Evolutionary conservation across 345 rosid genomes (phyloP).

Genomic region (Aquilaria malaccensis): DNA sequence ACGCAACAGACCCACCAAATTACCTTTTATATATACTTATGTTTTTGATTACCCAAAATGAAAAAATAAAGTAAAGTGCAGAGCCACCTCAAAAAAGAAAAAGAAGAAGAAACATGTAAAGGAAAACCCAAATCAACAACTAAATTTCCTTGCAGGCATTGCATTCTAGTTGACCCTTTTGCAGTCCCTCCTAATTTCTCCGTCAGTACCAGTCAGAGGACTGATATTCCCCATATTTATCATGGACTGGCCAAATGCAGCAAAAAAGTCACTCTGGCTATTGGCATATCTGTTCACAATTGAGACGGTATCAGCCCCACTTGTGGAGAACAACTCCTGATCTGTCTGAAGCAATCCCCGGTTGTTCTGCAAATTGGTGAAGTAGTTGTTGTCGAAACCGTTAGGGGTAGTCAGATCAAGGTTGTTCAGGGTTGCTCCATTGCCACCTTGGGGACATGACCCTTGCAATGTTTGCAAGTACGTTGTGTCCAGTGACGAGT

Average conservation of each 20-base stretch:
- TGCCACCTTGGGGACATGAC: slow-evolving; percentile 7
- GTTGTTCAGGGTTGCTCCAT: not conserved
- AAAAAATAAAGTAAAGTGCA: too few relatives aligned
- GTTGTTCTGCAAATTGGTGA: slow-evolving; percentile 7
- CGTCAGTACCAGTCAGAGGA: not conserved
- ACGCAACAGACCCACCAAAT: too few relatives aligned
- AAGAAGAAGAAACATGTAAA: too few relatives aligned
- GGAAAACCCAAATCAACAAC: too few relatives aligned
- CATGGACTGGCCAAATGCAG: not conserved
- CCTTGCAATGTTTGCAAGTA: slow-evolving; percentile 5
- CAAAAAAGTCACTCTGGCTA: not conserved
- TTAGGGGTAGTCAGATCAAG: slow-evolving; percentile 10
- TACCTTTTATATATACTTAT: too few relatives aligned
- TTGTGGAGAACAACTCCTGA: not conserved
- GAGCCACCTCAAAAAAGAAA: too few relatives aligned
- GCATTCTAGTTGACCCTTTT: not conserved
- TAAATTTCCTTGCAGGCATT: too few relatives aligned
- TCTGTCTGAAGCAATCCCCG: slow-evolving; percentile 6
- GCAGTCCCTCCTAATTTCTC: not conserved
- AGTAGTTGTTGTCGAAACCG: slow-evolving; percentile 11
- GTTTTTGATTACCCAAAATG: too few relatives aligned
- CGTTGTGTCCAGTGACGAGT: slow-evolving; percentile 11
- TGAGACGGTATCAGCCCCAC: not conserved
- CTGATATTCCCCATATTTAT: not conserved
- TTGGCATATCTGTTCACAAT: not conserved